Evolutionary conservation across 345 rosid genomes (phyloP), one percentile per base, ranked within the genome.

Genomic region (Tarenaya hassleriana): DNA sequence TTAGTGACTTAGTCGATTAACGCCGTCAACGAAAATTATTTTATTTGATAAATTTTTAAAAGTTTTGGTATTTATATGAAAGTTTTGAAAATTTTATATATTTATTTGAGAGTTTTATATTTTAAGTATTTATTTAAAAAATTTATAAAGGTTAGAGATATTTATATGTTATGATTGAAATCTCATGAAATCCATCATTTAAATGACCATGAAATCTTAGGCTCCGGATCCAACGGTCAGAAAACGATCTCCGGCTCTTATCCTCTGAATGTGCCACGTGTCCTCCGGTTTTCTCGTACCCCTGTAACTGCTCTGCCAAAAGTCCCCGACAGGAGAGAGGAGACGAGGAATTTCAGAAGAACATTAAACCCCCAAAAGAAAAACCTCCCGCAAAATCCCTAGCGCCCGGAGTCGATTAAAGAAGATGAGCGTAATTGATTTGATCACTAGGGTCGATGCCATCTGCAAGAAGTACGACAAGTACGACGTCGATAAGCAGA

Each of bases 381-480:
- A 35, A 21, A 1, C 16, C 46, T 18, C 53, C 35, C 45, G 38
- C 38, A 44, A 18, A n/a, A 17, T 4, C 39, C 32, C 7, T 11
- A 32, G 34, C 48, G 56, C 17, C 50, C 29, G 29, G 29, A 24
- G 3, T 24, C 29, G 29, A 24, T 24, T 24, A 24, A 24, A 5
- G 29, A 33, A 33, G 35, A 86, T 87, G 96, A 88, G 85, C 44
- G 78, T 91, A 29, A 74, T 80, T 76, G 96, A 91, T 72, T 73
- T 91, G 33, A 63, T 87, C 39, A 84, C 88, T 24, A 74, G 92
- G 54, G 96, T 84, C n/a, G 95, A 91, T 50, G 55, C 83, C 68
- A 91, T 87, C 73, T 87, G 98, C 79, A 62, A 82, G 46, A 91
- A 79, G 70, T 91, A 82, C 69, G 97, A 90, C 51, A 80, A 67